Percentiles rank a stretch among this genome's conserved stretches.
These are phyloP conservation scores for Euphorbia corollata DNA, from an alignment of 441 rosid genomes.

Conservation along the genomic window DNA sequence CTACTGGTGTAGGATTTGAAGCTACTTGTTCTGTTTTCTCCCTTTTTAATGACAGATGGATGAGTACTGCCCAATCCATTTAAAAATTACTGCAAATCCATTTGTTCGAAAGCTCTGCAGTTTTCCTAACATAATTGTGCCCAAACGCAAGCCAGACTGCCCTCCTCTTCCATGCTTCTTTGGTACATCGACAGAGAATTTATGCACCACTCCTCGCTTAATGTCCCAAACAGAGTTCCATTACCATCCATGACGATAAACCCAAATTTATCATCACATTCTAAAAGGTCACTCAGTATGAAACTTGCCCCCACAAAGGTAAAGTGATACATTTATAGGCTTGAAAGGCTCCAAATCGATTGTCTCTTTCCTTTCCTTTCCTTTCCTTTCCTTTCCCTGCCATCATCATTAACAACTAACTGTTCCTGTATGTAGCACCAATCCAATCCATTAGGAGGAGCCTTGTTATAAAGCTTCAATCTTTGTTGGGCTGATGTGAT, in stretches of 20 bases:
- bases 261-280: constrained; percentile 74
- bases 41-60: too few relatives aligned
- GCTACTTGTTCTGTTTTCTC: too few relatives aligned
- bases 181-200: constrained; percentile 74
- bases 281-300: constrained; percentile 69
- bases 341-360: constrained; percentile 83
- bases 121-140: constrained; percentile 76
- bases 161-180: constrained; percentile 97
- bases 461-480: constrained; percentile 70
- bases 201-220: constrained; percentile 79
- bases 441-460: constrained; percentile 74
- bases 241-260: constrained; percentile 85
- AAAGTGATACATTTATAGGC: constrained; percentile 72
- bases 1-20: too few relatives aligned
- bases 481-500: constrained; percentile 83
- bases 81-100: too few relatives aligned
- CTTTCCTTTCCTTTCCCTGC: too few relatives aligned
- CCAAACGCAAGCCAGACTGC: constrained; percentile 81
- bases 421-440: constrained; percentile 77
- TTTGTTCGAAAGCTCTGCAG: constrained; percentile 81
- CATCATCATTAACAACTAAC: constrained; percentile 74
- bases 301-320: constrained; percentile 74
- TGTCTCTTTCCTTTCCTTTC: constrained; percentile 82
- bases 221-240: constrained; percentile 71
- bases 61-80: too few relatives aligned